A percentile compares a stretch with the other conserved stretches of the same genome.
phyloP scores from a whole-genome alignment of 345 rosid species.

The Lumnitzera racemosa region DNA sequence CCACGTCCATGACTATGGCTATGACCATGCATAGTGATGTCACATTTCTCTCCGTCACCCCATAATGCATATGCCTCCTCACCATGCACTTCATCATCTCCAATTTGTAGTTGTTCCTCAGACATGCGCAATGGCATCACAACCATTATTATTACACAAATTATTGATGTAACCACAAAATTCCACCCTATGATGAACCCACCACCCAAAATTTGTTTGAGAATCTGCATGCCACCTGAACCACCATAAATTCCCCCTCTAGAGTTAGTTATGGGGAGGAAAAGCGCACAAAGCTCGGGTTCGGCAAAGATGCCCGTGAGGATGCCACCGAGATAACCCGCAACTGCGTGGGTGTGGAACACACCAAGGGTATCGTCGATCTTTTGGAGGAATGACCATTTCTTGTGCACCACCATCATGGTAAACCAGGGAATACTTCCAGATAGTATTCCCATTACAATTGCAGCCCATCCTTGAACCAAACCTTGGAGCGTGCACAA shows the following conservation, averaged over 20 bases:
- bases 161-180: constrained; percentile 10
- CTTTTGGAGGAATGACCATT: constrained; percentile 12
- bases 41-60: constrained; percentile 19
- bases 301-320: constrained; percentile 16
- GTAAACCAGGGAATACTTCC: constrained; percentile 21
- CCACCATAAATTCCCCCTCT: constrained; percentile 16
- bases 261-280: constrained; percentile 11
- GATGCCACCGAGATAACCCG: constrained; percentile 18
- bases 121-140: constrained; percentile 18
- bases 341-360: constrained; percentile 20
- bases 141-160: constrained; percentile 9
- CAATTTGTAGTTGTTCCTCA: constrained; percentile 14
- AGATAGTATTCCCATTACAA: constrained; percentile 14
- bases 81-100: constrained; percentile 17
- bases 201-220: constrained; percentile 13
- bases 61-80: constrained; percentile 19
- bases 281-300: constrained; percentile 12
- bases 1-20: background rate
- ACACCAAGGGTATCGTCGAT: constrained; percentile 19
- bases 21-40: constrained; percentile 3
- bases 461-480: constrained; percentile 20
- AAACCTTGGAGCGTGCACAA: constrained; percentile 2
- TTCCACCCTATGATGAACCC: constrained; percentile 17
- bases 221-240: constrained; percentile 13
- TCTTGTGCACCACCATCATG: constrained; percentile 21